Evolutionary conservation across 2,329 filamentous ascomycete genomes (phyloP), one percentile per base, ranked within the genome.

Genomic region (Nigrograna mackinnonii): DNA sequence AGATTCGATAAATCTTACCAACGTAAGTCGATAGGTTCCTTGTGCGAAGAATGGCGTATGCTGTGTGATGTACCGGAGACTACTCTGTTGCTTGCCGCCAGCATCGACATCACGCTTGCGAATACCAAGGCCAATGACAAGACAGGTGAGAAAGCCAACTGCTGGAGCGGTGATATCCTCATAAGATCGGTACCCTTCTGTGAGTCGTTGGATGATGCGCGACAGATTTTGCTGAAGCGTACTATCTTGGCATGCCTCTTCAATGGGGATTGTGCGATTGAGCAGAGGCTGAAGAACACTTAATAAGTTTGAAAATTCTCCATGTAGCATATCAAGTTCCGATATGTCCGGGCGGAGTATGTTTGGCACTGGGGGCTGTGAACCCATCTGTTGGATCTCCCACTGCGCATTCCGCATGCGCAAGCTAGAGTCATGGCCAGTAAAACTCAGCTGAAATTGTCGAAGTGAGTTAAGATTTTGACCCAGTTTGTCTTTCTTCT

Each of bases 101-200:
- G 41, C 36, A 4, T 48, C 37, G 24, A 58, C 52, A 22, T 49
- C 41, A 17, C 24, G 56, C 52, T 57, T 13, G 53, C 51, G 57
- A 3, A 95, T 69, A 1, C 82, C 85, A 22, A 95, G 69, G 3
- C 90, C 91, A 46, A 95, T 74, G 52, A 86, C 82, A 7, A 97
- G 73, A 54, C 89, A 89, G 44, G 87, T 83, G 32, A 97, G 74
- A 50, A 96, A 87, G 39, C 87, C 89, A 33, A 90, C 77, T 9
- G 90, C 79, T 4, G 90, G 91, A 33, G 81, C 77, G 0, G 87
- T 88, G 54, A 97, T 82, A 60, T 99, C 94, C 47, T 90, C 88
- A 58, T 96, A 97, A 12, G 84, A 83, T 28, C 84, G 79, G 60
- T 91, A 95, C 24, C 83, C 78, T 21, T 80, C 75, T 2, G 77